Conservation (phyloP, 2,329 filamentous ascomycete species). For the Stemphylium lycopersici region DNA sequence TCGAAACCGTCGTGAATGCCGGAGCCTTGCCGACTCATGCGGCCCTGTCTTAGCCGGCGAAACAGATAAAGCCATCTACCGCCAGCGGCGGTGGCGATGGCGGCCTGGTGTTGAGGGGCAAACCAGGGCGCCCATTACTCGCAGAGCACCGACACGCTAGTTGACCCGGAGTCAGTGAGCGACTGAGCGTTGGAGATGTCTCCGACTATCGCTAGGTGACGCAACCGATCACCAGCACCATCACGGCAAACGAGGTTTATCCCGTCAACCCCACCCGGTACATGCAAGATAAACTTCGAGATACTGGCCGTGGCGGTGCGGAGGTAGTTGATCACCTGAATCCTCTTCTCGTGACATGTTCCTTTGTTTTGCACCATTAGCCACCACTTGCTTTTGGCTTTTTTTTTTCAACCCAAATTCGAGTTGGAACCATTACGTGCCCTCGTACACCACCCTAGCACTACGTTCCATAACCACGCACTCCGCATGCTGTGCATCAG, state of each 20-base stretch:
- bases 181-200: not conserved
- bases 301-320: too few species aligned
- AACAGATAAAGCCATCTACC: conserved; percentile 26
- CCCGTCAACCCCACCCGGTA: too few species aligned
- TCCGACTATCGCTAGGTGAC: not conserved
- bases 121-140: conserved; percentile 8
- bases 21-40: conserved; percentile 23
- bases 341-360: not conserved
- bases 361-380: not conserved
- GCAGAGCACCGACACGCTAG: conserved; percentile 2
- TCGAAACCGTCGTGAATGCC: conserved; percentile 13
- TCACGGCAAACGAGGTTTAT: too few species aligned
- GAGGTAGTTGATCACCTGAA: too few species aligned
- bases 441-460: conserved; percentile 6
- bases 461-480: conserved; percentile 5
- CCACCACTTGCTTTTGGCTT: not conserved
- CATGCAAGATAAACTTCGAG: too few species aligned
- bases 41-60: conserved; percentile 22
- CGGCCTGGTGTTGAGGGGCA: conserved; percentile 42
- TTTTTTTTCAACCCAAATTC: not conserved
- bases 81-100: conserved; percentile 31
- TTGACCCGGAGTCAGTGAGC: not conserved
- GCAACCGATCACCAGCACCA: not conserved
- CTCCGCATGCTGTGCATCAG: conserved; percentile 16
- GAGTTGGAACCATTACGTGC: not conserved